Evolutionary conservation across 2,329 filamentous ascomycete genomes (phyloP), one percentile per base, ranked within the genome.

Genomic region (Aspergillus sclerotialis): DNA sequence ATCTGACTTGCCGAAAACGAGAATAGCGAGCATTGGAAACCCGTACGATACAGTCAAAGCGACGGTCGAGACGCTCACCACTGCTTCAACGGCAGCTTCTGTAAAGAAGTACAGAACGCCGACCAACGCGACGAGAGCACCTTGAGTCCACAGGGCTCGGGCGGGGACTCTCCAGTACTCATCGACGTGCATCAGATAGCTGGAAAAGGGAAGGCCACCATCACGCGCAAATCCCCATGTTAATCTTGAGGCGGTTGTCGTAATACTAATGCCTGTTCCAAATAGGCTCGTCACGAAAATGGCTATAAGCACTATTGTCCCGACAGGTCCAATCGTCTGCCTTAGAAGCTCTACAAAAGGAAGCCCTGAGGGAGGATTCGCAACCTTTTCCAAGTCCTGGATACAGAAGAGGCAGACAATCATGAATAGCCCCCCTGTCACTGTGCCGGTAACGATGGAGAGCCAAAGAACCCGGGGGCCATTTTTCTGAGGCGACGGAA

Each of bases 61-160:
- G 36, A 76, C 75, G 8, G 72, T 75, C 55, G 70, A 72, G 41
- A 75, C 72, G 42, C 68, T 71, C 13, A 75, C 55, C 30, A 76
- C 69, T 11, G 73, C 72, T 26, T 69, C 58, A 10, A 76, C 62
- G 0, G 74, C 72, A 0, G 71, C 72, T 30, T 64, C 64, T 29
- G 72, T 63, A 37, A 75, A 76, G 1, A 72, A 64, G 43, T 76
- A 76, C 0, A 78, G 61, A 2, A 78, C 45, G n/a, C 74, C 75
- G 7, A 78, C 63, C 7, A 69, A 39, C 2, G 49, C 61, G 30
- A 68, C 65, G 13, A 69, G 34, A 11, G 55, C 48, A 1, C 70
- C 69, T 43, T 77, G 72, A 1, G 61, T 59, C 66, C 70, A 73
- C 17, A 76, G 59, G 0, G 73, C 65, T 3, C 72, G 68, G 0